Percentiles rank a stretch among this genome's conserved stretches.
These are phyloP conservation scores for Lactarius psammicola DNA, from an alignment of 768 basidiomycete genomes.

Conservation along the genomic window DNA sequence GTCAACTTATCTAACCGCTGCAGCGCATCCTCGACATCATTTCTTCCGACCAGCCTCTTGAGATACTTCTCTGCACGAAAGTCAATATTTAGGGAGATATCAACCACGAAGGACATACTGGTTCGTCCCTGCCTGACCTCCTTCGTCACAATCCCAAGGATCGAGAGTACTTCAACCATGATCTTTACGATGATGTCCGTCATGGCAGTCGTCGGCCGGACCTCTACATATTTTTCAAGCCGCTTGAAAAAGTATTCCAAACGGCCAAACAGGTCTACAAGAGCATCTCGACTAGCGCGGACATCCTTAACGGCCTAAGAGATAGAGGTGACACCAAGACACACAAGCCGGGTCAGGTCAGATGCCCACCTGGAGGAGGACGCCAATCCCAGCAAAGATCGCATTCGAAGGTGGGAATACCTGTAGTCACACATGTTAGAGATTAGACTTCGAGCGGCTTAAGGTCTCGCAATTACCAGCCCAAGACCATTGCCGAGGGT, in stretches of 20 bases:
- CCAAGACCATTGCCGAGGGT: background rate
- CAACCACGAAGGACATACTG: background rate
- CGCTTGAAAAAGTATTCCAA: background rate
- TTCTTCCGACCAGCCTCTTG: background rate
- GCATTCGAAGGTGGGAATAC: background rate
- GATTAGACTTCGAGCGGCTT: background rate
- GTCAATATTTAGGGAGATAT: background rate
- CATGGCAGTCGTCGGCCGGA: background rate
- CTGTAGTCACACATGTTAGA: background rate
- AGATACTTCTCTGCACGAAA: background rate
- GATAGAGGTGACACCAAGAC: background rate
- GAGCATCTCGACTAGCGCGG: background rate
- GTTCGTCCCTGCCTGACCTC: background rate
- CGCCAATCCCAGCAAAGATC: background rate
- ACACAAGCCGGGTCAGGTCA: too few species aligned
- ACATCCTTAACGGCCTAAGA: background rate
- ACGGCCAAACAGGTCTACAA: background rate
- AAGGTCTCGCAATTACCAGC: background rate
- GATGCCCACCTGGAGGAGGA: background rate
- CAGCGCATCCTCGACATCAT: background rate
- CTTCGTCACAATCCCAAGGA: background rate
- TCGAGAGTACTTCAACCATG: background rate
- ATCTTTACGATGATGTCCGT: background rate
- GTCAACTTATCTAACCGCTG: background rate
- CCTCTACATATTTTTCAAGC: background rate